These are phyloP conservation scores for Malassezia equina DNA, from an alignment of 1,284 basidiomycete genomes.

Conservation along the genomic window DNA sequence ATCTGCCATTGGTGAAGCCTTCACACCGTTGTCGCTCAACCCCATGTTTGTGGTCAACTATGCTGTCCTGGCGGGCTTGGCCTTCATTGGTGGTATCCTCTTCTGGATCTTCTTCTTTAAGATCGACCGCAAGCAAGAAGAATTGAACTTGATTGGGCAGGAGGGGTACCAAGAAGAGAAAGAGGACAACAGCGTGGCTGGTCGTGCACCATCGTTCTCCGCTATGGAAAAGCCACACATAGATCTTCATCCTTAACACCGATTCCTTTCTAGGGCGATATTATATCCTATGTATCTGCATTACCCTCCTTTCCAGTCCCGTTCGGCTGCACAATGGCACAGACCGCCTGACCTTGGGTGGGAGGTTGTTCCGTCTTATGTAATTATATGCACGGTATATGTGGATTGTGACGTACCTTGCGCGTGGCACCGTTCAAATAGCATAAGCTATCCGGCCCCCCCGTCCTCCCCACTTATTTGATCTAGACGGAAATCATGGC, in stretches of 20 bases:
- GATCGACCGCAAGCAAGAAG: conserved; percentile 11
- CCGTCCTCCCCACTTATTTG: neutral
- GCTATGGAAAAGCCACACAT: neutral
- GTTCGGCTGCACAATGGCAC: too few species aligned
- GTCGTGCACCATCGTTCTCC: neutral
- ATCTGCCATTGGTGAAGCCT: conserved; percentile 53
- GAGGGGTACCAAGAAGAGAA: neutral
- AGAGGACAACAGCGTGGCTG: neutral
- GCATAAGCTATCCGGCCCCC: neutral
- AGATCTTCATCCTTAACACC: neutral
- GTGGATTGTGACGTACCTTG: neutral
- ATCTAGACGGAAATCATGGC: neutral
- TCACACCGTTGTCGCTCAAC: conserved; percentile 54
- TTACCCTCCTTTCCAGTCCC: too few species aligned
- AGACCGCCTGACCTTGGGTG: too few species aligned
- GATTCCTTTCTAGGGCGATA: neutral
- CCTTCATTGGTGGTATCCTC: conserved; percentile 52
- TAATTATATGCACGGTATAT: neutral
- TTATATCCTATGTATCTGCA: neutral
- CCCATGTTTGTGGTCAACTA: conserved; percentile 54
- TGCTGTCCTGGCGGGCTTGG: conserved; percentile 53
- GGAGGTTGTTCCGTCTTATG: neutral
- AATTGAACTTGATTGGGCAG: conserved; percentile 11
- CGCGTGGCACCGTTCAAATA: neutral
- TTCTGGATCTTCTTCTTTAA: conserved; percentile 53